Evolutionary conservation across 176 grass and related monocot species (phyloP), one percentile per base, ranked within the genome.

Genomic region (Saccharum officinarum): DNA sequence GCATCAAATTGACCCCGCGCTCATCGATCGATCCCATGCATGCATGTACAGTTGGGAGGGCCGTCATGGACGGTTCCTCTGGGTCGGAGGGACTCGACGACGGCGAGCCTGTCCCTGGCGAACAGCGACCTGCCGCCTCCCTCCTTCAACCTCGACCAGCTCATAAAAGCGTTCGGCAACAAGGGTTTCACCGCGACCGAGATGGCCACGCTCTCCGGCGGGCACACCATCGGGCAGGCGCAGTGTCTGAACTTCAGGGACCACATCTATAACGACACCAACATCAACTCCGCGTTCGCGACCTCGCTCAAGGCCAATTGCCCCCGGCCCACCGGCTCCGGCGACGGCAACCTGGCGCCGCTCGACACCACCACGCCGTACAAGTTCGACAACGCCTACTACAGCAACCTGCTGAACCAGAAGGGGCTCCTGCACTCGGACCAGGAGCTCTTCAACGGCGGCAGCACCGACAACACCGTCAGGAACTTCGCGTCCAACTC

Each of bases 181-280:
- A 94, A 94, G 80, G 86, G 86, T 6, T 69, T 95, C 65, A 75
- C n/a, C 55, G 22, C 69, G 0, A 89, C 80, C 15, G 86, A 96
- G 38, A 96, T 96, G 84, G 91, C 87, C 15, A 68, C 91, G 10
- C 94, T 96, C 88, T 96, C 91, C 12, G 92, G 92, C 88, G 91
- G 81, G 7, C 91, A 93, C 91, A 96, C 94, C 16, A 91, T 96
- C 67, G 94, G 91, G 14, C 77, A 91, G 67, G 86, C 91, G 30
- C 89, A 88, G 72, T 96, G 94, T 72, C 18, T 0, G 0, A 85
- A 28, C 73, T 95, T 95, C 69, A 26, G 88, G 52, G 80, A 49
- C 15, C 88, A 84, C 38, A 82, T 95, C 88, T 95, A 93, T 91
- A 93, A 85, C 41, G 93, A 93, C 73, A 89, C 86, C 76, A 87